A percentile compares a stretch with the other conserved stretches of the same genome.
Evolutionary conservation across 1,139 yeast genomes (phyloP).

Genomic region (Suhomyces wounanorum): DNA sequence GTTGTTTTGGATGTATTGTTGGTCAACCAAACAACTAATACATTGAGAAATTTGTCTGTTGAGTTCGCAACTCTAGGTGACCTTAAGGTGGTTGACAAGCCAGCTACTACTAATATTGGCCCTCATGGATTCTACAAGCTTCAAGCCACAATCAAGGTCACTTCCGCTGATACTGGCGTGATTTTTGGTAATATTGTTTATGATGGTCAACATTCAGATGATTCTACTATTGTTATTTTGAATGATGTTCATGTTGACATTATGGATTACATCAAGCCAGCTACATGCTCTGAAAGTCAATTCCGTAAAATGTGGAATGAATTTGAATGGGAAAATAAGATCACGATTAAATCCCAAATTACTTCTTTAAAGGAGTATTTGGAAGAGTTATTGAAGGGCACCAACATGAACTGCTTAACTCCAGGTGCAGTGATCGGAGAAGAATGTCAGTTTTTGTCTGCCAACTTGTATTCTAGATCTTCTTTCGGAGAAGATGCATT

Average conservation of each 20-base stretch:
- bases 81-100: conserved; percentile 89
- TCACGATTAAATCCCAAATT: conserved; percentile 76
- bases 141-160: conserved; percentile 88
- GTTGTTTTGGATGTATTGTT: conserved; percentile 90
- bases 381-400: conserved; percentile 73
- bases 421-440: conserved; percentile 86
- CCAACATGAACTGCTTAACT: conserved; percentile 93
- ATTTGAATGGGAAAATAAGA: conserved; percentile 99
- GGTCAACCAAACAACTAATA: conserved; percentile 91
- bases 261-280: conserved; percentile 97
- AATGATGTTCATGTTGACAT: conserved; percentile 96
- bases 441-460: conserved; percentile 90
- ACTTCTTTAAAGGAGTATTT: conserved; percentile 76
- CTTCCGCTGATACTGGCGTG: conserved; percentile 87
- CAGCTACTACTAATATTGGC: conserved; percentile 89
- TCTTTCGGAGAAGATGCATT: conserved; percentile 97
- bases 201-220: conserved; percentile 94
- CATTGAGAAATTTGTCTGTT: conserved; percentile 87
- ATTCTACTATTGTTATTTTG: conserved; percentile 84
- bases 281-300: conserved; percentile 80
- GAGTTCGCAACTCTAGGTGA: conserved; percentile 98
- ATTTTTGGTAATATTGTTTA: conserved; percentile 96
- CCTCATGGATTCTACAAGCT: conserved; percentile 95
- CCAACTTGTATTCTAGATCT: conserved; percentile 89
- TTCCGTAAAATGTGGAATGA: conserved; percentile 99